Conservation (phyloP, 805 yeast species). For the Scheffersomyces stipitis region DNA sequence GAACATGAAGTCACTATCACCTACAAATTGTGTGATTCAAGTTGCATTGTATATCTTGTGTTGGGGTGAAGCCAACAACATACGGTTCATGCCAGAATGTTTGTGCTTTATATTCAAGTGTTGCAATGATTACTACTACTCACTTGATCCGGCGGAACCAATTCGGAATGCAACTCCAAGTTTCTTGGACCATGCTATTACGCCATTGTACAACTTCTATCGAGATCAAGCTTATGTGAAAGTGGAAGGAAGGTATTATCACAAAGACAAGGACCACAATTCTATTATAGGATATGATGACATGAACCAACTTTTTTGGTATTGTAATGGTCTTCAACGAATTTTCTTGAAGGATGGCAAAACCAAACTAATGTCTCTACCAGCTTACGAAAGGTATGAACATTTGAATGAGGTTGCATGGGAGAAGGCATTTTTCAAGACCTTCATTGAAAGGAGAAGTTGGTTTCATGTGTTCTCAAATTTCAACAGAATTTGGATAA, state of each 20-base stretch:
- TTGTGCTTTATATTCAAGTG: slow-evolving; percentile 82
- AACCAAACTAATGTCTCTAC: slow-evolving; percentile 50
- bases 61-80: slow-evolving; percentile 90
- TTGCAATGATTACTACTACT: slow-evolving; percentile 64
- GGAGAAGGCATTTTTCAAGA: slow-evolving; percentile 68
- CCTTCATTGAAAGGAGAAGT: slow-evolving; percentile 70
- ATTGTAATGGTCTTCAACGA: slow-evolving; percentile 62
- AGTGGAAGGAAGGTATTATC: slow-evolving; percentile 43
- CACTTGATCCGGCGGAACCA: slow-evolving; percentile 36
- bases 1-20: slow-evolving; percentile 49
- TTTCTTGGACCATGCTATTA: slow-evolving; percentile 66
- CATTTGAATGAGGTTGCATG: slow-evolving; percentile 58
- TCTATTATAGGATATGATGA: slow-evolving; percentile 84
- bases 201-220: slow-evolving; percentile 69
- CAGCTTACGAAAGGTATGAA: slow-evolving; percentile 55
- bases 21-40: slow-evolving; percentile 60
- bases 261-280: slow-evolving; percentile 62
- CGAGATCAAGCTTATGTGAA: slow-evolving; percentile 52
- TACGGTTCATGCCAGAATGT: slow-evolving; percentile 88
- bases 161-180: slow-evolving; percentile 31
- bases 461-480: slow-evolving; percentile 76
- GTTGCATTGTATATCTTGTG: slow-evolving; percentile 67
- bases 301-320: slow-evolving; percentile 87
- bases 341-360: slow-evolving; percentile 48
- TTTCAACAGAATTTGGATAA: slow-evolving; percentile 77